phyloP scores from a whole-genome alignment of 257 asterid species.

The Solanum appendiculatum region DNA sequence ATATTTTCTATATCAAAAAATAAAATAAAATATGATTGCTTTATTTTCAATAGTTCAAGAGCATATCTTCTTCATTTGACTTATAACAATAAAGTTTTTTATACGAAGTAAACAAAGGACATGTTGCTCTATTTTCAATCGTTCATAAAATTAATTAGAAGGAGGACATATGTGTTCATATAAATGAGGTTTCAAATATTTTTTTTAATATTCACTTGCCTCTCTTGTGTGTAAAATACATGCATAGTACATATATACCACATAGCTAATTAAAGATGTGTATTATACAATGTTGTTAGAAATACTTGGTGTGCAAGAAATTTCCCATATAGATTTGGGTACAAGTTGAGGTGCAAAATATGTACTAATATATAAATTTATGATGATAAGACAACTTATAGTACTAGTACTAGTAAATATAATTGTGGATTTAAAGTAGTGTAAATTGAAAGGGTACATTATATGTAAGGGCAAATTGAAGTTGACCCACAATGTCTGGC shows the following conservation, averaged over 20 bases:
- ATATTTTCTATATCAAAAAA: neutral
- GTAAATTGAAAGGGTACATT: neutral
- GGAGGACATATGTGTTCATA: neutral
- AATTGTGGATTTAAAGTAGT: neutral
- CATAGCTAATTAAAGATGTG: too few species aligned
- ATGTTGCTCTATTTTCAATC: neutral
- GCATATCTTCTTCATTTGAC: neutral
- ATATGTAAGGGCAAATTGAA: neutral
- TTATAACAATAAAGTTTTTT: neutral
- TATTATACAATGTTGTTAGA: neutral
- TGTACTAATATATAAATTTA: neutral
- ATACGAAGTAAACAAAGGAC: neutral
- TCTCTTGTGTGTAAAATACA: neutral
- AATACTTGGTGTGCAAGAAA: neutral
- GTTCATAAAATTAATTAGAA: neutral
- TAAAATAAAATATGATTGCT: neutral
- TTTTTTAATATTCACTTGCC: too few species aligned
- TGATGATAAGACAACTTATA: neutral
- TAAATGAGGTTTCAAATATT: neutral
- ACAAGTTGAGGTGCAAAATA: neutral
- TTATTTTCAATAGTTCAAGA: neutral
- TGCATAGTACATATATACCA: neutral
- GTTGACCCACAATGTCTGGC: neutral
- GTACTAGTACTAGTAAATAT: neutral
- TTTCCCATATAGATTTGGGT: neutral